Conservation (phyloP, 1,139 yeast species). For the Yamadazyma kanchanaburiensis region DNA sequence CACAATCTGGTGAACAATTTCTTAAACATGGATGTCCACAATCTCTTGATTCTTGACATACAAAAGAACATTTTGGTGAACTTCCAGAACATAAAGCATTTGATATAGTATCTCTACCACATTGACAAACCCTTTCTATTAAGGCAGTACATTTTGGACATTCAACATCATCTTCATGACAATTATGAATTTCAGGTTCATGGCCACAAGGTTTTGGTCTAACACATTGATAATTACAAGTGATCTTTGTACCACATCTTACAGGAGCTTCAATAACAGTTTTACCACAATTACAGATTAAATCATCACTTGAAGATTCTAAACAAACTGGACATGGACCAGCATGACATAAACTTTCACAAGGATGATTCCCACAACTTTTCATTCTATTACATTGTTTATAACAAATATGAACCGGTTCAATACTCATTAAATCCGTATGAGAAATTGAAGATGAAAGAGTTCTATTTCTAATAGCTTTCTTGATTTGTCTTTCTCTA, state of each 20-base stretch:
- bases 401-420: conserved; percentile 77
- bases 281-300: conserved; percentile 80
- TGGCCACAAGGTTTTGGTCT: conserved; percentile 73
- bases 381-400: conserved; percentile 63
- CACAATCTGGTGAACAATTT: conserved; percentile 47
- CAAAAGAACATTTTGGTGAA: conserved; percentile 67
- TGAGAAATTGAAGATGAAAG: conserved; percentile 22
- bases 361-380: conserved; percentile 70
- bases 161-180: conserved; percentile 59
- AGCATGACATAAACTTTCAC: conserved; percentile 74
- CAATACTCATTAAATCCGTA: conserved; percentile 59
- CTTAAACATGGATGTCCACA: conserved; percentile 75
- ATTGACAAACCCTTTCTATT: conserved; percentile 63
- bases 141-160: conserved; percentile 81
- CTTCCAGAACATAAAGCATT: conserved; percentile 72
- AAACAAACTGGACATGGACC: conserved; percentile 85
- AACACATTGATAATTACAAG: conserved; percentile 67
- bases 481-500: conserved; percentile 58
- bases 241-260: conserved; percentile 78
- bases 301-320: conserved; percentile 78
- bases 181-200: conserved; percentile 63
- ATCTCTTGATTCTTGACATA: conserved; percentile 53
- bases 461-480: conserved; percentile 42
- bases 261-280: conserved; percentile 84
- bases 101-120: conserved; percentile 60